These are phyloP conservation scores for Suhomyces vadensis DNA, from an alignment of 805 yeast genomes.

Conservation along the genomic window DNA sequence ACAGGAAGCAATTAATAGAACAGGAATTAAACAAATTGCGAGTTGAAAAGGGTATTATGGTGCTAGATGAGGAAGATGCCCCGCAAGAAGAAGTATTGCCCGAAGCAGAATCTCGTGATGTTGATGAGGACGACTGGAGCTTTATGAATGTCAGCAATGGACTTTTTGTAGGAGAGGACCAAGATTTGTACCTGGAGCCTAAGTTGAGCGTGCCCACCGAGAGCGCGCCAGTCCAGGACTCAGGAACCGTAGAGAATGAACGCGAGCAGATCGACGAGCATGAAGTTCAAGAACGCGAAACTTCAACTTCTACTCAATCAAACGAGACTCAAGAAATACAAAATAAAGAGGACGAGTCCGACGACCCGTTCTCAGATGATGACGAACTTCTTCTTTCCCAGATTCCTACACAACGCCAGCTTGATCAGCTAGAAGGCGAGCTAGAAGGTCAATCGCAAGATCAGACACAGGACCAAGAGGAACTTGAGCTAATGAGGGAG, in stretches of 20 bases:
- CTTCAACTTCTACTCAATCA: too few relatives aligned
- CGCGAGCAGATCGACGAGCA: too few relatives aligned
- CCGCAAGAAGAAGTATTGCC: neutral
- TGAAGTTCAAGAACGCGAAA: too few relatives aligned
- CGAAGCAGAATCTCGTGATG: slow-evolving; percentile 3
- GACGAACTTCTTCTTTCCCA: slow-evolving; percentile 14
- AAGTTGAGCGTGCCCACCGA: neutral
- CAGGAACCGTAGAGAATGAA: neutral
- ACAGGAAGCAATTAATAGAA: slow-evolving; percentile 28
- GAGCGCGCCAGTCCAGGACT: too few relatives aligned
- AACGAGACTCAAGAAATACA: neutral
- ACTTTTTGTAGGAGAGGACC: slow-evolving; percentile 17
- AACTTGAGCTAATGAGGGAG: slow-evolving; percentile 40
- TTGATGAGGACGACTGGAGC: slow-evolving; percentile 33
- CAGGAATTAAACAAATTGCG: slow-evolving; percentile 26
- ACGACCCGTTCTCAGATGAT: slow-evolving; percentile 27
- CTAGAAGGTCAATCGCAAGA: neutral
- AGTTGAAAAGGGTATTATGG: slow-evolving; percentile 12
- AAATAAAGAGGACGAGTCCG: slow-evolving; percentile 9
- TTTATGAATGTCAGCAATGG: slow-evolving; percentile 25
- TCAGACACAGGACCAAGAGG: slow-evolving; percentile 14
- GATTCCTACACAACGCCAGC: neutral
- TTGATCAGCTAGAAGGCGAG: neutral
- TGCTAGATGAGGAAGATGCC: neutral
- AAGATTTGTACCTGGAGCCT: slow-evolving; percentile 7